These are phyloP conservation scores for Anaeromyces robustus DNA, from an alignment of 192 early-diverging fungal species.

Conservation along the genomic window DNA sequence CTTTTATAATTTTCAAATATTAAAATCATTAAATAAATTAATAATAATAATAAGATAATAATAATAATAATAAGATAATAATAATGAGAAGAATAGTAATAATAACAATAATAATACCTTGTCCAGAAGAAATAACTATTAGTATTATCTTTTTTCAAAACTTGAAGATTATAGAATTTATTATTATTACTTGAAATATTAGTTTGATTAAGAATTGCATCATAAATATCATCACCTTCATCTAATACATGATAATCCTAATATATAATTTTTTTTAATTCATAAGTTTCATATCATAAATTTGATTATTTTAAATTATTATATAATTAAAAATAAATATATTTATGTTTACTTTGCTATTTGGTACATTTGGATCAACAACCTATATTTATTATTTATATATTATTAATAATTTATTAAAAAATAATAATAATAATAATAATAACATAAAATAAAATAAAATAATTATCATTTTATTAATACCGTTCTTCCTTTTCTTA, in stretches of 20 bases:
- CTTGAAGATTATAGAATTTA: slow-evolving; percentile 58
- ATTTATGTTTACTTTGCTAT: background rate
- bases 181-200: slow-evolving; percentile 51
- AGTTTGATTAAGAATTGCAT: slow-evolving; percentile 53
- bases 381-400: background rate
- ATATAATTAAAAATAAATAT: too few species aligned
- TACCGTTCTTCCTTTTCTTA: background rate
- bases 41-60: background rate
- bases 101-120: slow-evolving; percentile 7
- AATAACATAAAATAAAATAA: too few species aligned
- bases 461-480: too few species aligned
- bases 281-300: too few species aligned
- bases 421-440: too few species aligned
- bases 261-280: background rate
- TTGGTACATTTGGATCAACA: background rate
- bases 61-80: too few species aligned
- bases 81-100: too few species aligned
- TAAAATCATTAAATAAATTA: background rate
- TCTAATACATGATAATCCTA: background rate
- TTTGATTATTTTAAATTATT: too few species aligned
- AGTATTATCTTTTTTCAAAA: slow-evolving; percentile 19
- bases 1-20: slow-evolving; percentile 5
- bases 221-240: slow-evolving; percentile 16
- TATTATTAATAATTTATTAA: too few species aligned
- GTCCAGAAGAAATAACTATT: slow-evolving; percentile 35